Evolutionary conservation across 2,329 filamentous ascomycete genomes (phyloP), one percentile per base, ranked within the genome.

Genomic region (Ascomycota sp.): DNA sequence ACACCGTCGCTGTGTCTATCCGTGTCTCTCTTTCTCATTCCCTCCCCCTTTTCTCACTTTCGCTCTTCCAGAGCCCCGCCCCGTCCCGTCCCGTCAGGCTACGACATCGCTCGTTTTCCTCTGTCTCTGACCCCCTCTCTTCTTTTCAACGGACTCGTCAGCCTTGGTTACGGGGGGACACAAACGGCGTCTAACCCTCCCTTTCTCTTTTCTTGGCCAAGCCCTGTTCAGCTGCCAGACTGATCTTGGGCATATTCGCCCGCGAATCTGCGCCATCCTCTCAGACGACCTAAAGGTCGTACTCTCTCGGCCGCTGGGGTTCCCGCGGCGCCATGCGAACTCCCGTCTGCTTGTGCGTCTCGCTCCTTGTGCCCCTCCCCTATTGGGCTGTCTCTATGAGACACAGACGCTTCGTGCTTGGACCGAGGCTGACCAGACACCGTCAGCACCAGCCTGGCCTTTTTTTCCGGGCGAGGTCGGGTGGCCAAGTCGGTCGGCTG

Each of bases 311-410:
- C 33, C 33, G 33, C 28, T 12, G 30, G 34, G 35, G 39, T 38
- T 41, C 43, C 16, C 31, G 36, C 31, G 38, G 37, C 40, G 40
- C 39, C 31, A 41, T 41, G 39, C 38, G 35, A 41, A 33, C 37
- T 29, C 16, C 31, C 33, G 37, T 34, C 31, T 32, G 35, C n/a
- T n/a, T 25, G 27, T 33, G 34, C 32, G 33, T 35, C 30, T 24
- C 34, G 30, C 16, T 34, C 39, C 28, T 33, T n/a, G 16, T 21
- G 16, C 3, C 16, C 16, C 16, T n/a, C n/a, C 16, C 16, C 16
- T 21, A 21, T 21, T 21, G 16, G 16, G 16, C 16, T 21, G 16
- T 21, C 16, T 21, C 16, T 21, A 3, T 21, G 16, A 21, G 16
- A 21, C 16, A 21, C 16, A 21, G 16, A 21, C 16, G 16, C 16